These are phyloP conservation scores for Lantana camara DNA, from an alignment of 257 asterid species.

Conservation along the genomic window DNA sequence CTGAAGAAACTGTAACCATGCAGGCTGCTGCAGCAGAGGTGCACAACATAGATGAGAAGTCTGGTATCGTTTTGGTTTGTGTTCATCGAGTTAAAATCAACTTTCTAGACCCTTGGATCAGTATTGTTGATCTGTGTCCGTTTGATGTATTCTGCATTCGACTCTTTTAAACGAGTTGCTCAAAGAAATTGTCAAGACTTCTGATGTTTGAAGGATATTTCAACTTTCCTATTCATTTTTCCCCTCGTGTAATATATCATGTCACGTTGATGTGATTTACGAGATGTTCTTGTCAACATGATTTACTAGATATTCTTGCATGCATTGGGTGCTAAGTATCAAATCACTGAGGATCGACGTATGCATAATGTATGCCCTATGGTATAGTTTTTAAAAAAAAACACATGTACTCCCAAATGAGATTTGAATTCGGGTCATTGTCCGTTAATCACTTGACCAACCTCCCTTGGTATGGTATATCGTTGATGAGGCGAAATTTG, in stretches of 20 bases:
- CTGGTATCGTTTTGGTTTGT: slow-evolving; percentile 20
- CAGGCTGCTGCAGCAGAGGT: slow-evolving; percentile 33
- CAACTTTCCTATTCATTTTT: slow-evolving; percentile 5
- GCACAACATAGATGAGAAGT: slow-evolving; percentile 15
- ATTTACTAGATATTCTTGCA: no score
- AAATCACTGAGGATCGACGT: no score
- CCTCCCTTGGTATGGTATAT: no score
- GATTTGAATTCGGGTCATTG: no score
- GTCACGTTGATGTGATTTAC: slow-evolving; percentile 22
- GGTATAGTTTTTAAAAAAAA: no score
- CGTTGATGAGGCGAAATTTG: no score
- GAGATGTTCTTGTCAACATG: no score
- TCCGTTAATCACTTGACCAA: no score
- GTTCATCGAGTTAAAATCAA: slow-evolving; percentile 26
- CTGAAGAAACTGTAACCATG: slow-evolving; percentile 1
- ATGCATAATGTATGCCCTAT: no score
- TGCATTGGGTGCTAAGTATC: no score
- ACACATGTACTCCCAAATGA: no score
- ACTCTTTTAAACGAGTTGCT: slow-evolving; percentile 5
- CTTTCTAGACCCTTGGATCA: slow-evolving; percentile 17
- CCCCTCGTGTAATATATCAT: slow-evolving; percentile 1
- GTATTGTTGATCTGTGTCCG: slow-evolving; percentile 4
- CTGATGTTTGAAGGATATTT: slow-evolving; percentile 23
- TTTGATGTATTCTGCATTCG: slow-evolving; percentile 24
- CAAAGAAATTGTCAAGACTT: not conserved